Base-by-base conservation (phyloP, 495 filamentous ascomycete genomes). In the Neurospora pannonica region DNA sequence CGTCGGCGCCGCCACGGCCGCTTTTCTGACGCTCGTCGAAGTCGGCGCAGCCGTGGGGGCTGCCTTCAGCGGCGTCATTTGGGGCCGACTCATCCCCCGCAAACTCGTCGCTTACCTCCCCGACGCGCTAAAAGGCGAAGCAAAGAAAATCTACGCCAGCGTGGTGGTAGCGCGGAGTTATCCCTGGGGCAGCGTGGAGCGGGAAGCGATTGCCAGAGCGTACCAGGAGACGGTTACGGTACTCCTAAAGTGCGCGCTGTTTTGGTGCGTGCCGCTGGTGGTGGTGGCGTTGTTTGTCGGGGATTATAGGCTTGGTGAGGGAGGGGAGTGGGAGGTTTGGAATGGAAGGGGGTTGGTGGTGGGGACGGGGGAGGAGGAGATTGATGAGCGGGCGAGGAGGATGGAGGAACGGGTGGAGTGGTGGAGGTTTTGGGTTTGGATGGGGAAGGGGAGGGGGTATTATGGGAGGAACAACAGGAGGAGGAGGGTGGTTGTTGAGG, bases 21-120 rank as follows among this genome's bases (percentile, higher is more conserved):
- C 92, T 2, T 82, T 88, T 46, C 79, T 85, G 40, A 84, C 92
- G 4, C 83, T 91, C 69, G 84, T 86, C 8, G 83, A 81, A 69
- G 84, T 93, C 17, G 92, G 92, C 24, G 89, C 84, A 5, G 87
- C 89, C 0, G 86, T 92, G 28, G 92, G 92, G 0, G 76, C 81
- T 1, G 83, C 89, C 1, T 83, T 94, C 37, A 87, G 87, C 1
- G 87, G 85, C 0, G 90, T 89, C 19, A 88, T 94, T 28, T 93
- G 90, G 87, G 88, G 87, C 0, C 83, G 86, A 70, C 85, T 86
- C 6, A 85, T 92, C 38, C 87, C 86, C 0, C 72, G 69, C 0
- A 84, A 85, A 38, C 83, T 94, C 5, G 40, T 74, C 10, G 60
- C 77, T 4, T 85, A 88, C 71, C 84, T 94, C 0, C 92, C 92